phyloP scores from a whole-genome alignment of 2,329 filamentous ascomycete species.

The Endoconidiophora laricicola region DNA sequence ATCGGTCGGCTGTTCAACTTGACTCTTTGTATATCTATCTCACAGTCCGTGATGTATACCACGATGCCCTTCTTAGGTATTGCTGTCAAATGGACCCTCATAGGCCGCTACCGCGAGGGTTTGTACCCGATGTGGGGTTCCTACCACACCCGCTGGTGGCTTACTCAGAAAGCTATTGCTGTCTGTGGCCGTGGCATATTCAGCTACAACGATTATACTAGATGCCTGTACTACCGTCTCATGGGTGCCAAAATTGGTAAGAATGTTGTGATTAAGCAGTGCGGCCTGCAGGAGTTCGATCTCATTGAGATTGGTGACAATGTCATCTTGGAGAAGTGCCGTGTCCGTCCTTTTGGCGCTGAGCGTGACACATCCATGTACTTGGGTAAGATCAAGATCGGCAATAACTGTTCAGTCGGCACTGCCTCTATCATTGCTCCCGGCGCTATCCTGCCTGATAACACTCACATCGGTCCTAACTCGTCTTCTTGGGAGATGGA shows the following conservation, averaged over 20 bases:
- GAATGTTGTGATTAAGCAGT: conserved; percentile 30
- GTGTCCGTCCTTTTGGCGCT: conserved; percentile 34
- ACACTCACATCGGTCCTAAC: conserved; percentile 37
- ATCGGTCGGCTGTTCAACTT: conserved; percentile 32
- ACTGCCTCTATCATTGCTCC: conserved; percentile 32
- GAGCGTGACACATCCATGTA: conserved; percentile 44
- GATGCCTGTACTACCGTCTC: conserved; percentile 30
- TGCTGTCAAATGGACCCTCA: conserved; percentile 35
- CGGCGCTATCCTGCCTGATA: conserved; percentile 29
- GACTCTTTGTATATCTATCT: conserved; percentile 27
- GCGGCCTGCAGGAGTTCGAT: conserved; percentile 37
- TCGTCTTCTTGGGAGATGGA: conserved; percentile 39
- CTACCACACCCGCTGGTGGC: conserved; percentile 43
- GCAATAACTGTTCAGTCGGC: conserved; percentile 30
- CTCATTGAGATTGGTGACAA: conserved; percentile 36
- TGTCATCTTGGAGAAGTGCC: conserved; percentile 30
- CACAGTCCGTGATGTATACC: conserved; percentile 24
- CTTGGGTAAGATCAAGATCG: conserved; percentile 33
- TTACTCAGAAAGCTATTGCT: conserved; percentile 35
- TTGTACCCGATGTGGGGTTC: conserved; percentile 42
- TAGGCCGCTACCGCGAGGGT: conserved; percentile 35
- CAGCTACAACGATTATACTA: conserved; percentile 22
- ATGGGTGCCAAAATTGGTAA: conserved; percentile 37
- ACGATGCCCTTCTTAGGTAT: conserved; percentile 32
- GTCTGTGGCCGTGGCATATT: conserved; percentile 33